Conservation (phyloP, 257 asterid genomes). For the Petunia secreta region DNA sequence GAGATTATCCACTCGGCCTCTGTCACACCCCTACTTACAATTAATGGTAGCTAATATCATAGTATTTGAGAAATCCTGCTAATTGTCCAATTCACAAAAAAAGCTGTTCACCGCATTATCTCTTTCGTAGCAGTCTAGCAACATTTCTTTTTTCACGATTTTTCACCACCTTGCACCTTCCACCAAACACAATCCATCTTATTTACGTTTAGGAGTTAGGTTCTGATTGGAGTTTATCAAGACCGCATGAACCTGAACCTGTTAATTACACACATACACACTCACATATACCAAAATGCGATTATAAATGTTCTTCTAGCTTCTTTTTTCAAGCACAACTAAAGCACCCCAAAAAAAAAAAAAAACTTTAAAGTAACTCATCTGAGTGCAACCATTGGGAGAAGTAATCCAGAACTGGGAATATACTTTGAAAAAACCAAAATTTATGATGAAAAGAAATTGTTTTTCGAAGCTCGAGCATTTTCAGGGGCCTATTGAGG, state of each 20-base stretch:
- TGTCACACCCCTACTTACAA: background rate
- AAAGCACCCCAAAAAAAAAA: no score
- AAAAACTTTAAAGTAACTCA: no score
- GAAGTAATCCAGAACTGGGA: background rate
- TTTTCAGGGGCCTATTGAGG: background rate
- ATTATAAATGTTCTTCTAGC: background rate
- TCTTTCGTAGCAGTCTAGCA: background rate
- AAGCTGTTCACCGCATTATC: background rate
- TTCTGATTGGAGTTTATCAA: background rate
- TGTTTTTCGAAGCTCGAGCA: background rate
- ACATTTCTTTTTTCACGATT: background rate
- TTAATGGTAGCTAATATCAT: background rate
- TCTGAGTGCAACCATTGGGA: no score
- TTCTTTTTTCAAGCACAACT: background rate
- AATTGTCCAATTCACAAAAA: background rate
- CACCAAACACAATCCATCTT: background rate
- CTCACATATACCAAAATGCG: no score
- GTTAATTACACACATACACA: background rate
- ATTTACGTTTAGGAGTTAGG: background rate
- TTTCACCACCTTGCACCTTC: conserved; percentile 8
- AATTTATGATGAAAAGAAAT: background rate
- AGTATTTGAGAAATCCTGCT: background rate
- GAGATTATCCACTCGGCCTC: conserved; percentile 13
- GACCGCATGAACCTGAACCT: background rate
- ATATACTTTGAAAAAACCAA: background rate